Base-by-base conservation (phyloP, 352 stramenopile genomes). In the Globisporangium yorkense region DNA sequence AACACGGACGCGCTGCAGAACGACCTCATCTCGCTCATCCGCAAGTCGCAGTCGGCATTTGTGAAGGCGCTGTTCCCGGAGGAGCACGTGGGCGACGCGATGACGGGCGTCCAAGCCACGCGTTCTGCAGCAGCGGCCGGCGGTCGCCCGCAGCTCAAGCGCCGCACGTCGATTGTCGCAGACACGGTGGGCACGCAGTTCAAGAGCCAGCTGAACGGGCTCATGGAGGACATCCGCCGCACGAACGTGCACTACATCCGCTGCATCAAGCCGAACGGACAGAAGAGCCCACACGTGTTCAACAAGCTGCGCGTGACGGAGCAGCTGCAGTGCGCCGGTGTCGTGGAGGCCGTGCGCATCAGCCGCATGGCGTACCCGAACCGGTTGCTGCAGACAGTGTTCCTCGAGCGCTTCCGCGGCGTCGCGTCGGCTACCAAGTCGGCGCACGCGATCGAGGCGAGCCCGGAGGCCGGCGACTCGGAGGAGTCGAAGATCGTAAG, bases 261-360 rank as follows among this genome's bases (percentile, higher is more conserved):
- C n/a, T 99, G 97, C 69, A 96, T 99, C 59, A 99, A 99, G 70
- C 96, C 97, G 1, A 99, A 99, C 72, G 94, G 98, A 63, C 79
- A 87, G 20, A 97, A 99, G 54, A 97, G 96, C 63, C 62, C 80
- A 2, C 61, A 64, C 4, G 71, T 79, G 68, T 82, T 99, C 70
- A 89, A 97, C 56, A 74, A 97, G 48, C 79, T 84, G 16, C 90
- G 97, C 74, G 84, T 98, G 6, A 88, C 98, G 15, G 91, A 98
- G 35, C 97, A 99, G 77, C 65, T 99, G 15, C 82, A 88, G 18
- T 99, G 98, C 65, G 96, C 96, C 68, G 97, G 97, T 73, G 96
- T 99, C 33, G 96, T 99, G 41, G 97, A 99, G 73, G 97, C 97
- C 8, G 98, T 99, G 41, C 91, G 96, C 49, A 98, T 99, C 56